Evolutionary conservation across 192 early-diverging fungal genomes (phyloP).

Genomic region (Umbelopsis vinacea): DNA sequence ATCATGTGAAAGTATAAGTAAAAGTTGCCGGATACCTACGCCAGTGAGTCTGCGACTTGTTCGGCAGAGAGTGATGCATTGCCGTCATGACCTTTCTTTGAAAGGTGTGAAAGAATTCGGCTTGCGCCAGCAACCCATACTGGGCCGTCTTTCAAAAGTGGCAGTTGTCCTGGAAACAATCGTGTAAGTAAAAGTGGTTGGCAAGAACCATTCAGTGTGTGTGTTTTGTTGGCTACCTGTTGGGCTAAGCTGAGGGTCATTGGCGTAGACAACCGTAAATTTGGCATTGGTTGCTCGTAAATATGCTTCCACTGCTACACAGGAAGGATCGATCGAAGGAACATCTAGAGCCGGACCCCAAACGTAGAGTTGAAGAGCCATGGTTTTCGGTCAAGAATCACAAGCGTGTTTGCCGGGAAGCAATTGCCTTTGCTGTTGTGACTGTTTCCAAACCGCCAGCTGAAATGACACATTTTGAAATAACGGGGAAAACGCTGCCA

Average conservation of each 20-base stretch:
- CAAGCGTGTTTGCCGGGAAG: neutral
- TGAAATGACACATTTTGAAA: too few species aligned
- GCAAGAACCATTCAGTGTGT: neutral
- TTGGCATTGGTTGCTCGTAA: slow-evolving; percentile 56
- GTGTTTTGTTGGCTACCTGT: slow-evolving; percentile 56
- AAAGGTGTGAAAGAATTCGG: slow-evolving; percentile 53
- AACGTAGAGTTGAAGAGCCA: slow-evolving; percentile 64
- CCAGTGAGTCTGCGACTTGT: slow-evolving; percentile 55
- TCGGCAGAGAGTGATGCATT: slow-evolving; percentile 48
- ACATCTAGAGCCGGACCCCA: slow-evolving; percentile 69
- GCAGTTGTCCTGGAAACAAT: slow-evolving; percentile 62
- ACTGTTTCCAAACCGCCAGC: too few species aligned
- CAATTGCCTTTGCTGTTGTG: too few species aligned
- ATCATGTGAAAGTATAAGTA: neutral
- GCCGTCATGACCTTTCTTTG: slow-evolving; percentile 48
- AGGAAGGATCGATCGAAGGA: slow-evolving; percentile 75
- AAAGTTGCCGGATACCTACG: slow-evolving; percentile 38
- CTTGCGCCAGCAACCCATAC: slow-evolving; percentile 57
- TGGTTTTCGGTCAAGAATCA: neutral
- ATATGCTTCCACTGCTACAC: slow-evolving; percentile 67
- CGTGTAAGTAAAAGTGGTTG: neutral
- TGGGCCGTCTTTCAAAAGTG: slow-evolving; percentile 64
- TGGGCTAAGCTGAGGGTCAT: slow-evolving; percentile 65
- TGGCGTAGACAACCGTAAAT: slow-evolving; percentile 63
- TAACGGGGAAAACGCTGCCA: too few species aligned